These are phyloP conservation scores for Cystobasidiaceae sp. DNA, from an alignment of 1,284 basidiomycete species.

Conservation along the genomic window DNA sequence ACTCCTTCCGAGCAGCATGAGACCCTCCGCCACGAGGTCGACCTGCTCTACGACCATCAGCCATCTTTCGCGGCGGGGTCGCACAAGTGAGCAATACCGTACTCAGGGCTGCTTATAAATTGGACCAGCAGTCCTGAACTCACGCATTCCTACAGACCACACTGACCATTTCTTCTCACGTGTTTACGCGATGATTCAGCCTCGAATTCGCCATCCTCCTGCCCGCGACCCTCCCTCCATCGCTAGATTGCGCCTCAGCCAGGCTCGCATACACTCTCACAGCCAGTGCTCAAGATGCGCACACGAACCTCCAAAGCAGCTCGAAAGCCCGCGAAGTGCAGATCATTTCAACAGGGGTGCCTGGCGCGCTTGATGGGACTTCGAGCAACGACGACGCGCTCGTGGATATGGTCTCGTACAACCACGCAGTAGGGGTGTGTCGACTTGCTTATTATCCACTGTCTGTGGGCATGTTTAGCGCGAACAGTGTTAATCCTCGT, in stretches of 20 bases:
- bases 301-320: neutral
- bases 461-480: neutral
- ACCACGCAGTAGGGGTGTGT: conserved; percentile 9
- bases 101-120: neutral
- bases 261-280: neutral
- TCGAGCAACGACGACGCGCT: conserved; percentile 4
- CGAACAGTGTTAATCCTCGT: neutral
- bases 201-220: conserved; percentile 14
- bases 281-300: neutral
- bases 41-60: conserved; percentile 9
- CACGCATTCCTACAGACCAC: neutral
- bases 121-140: neutral
- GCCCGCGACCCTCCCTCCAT: neutral
- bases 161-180: neutral
- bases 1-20: neutral
- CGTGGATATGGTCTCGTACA: conserved; percentile 8
- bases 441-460: neutral
- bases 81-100: neutral
- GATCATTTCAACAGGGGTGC: neutral
- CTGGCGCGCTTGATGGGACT: neutral
- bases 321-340: conserved; percentile 3
- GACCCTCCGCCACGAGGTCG: neutral
- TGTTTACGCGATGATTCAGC: neutral
- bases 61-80: neutral
- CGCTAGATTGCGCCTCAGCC: neutral